A percentile compares a stretch with the other conserved stretches of the same genome.
phyloP scores from a whole-genome alignment of 1,284 basidiomycete species.

The Sporisorium exsertum region DNA sequence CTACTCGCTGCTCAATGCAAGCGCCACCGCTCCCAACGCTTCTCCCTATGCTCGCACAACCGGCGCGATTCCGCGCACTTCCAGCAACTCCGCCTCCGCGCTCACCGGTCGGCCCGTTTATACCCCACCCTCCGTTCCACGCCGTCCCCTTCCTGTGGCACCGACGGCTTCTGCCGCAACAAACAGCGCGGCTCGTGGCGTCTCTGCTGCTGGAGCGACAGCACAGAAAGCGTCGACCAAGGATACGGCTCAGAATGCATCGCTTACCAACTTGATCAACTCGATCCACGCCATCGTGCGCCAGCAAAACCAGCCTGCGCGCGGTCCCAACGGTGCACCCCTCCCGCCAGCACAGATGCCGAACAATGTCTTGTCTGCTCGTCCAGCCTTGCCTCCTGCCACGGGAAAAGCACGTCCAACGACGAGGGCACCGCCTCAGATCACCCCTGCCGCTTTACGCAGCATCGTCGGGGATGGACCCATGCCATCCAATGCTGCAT shows the following conservation, averaged over 20 bases:
- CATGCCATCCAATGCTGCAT: conserved; percentile 50
- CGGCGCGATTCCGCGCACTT: conserved; percentile 4
- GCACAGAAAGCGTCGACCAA: conserved; percentile 6
- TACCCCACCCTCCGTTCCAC: conserved; percentile 13
- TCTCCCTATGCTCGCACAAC: conserved; percentile 12
- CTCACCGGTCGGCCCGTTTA: conserved; percentile 15
- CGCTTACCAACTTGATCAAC: conserved; percentile 38
- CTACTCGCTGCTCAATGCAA: conserved; percentile 41
- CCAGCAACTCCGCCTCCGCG: conserved; percentile 1
- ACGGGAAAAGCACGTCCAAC: conserved; percentile 15
- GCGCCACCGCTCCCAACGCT: conserved; percentile 6
- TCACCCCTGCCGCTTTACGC: conserved; percentile 31
- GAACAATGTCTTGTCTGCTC: conserved; percentile 1
- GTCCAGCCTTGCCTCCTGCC: neutral
- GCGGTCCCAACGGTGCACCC: conserved; percentile 46
- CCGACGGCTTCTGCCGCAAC: conserved; percentile 5
- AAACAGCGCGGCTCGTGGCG: conserved; percentile 4
- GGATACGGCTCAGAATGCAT: conserved; percentile 28
- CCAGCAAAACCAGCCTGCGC: conserved; percentile 41
- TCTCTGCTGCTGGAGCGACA: neutral
- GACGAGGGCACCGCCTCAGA: conserved; percentile 7
- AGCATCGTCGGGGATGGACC: conserved; percentile 51
- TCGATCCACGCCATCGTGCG: conserved; percentile 45
- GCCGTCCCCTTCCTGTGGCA: conserved; percentile 9
- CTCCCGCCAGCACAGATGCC: conserved; percentile 31